These are phyloP conservation scores for Leishmania guyanensis DNA, from an alignment of 208 protist genomes.

Conservation along the genomic window DNA sequence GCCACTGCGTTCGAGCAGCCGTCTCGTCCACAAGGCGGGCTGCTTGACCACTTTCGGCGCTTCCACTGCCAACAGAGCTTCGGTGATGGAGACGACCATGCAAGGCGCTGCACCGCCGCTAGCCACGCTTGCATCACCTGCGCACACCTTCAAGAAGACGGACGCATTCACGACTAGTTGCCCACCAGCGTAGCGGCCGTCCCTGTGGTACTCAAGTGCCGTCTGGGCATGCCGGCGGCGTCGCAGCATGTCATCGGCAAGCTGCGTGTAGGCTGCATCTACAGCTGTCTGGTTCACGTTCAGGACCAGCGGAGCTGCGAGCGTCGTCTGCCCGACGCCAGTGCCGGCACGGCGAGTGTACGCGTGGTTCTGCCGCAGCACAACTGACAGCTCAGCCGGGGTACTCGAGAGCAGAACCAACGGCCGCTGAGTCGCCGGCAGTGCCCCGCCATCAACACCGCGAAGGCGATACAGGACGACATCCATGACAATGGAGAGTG, in stretches of 20 bases:
- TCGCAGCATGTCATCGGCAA: conserved; percentile 69
- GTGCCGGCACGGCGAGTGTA: neutral
- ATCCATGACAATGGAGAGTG: conserved; percentile 51
- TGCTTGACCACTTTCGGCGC: conserved; percentile 21
- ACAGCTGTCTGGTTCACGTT: conserved; percentile 44
- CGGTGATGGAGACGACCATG: conserved; percentile 74
- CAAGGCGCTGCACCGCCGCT: conserved; percentile 26
- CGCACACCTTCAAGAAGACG: conserved; percentile 75
- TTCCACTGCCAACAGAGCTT: conserved; percentile 77
- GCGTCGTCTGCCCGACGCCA: neutral
- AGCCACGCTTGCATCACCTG: conserved; percentile 11
- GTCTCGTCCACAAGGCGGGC: conserved; percentile 20
- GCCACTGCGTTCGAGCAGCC: conserved; percentile 13
- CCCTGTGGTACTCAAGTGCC: conserved; percentile 57
- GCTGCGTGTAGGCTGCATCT: conserved; percentile 59
- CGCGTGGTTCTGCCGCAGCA: conserved; percentile 31
- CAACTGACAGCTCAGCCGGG: conserved; percentile 31
- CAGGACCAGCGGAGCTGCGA: conserved; percentile 35
- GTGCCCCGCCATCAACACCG: conserved; percentile 51
- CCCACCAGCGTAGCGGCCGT: conserved; percentile 40
- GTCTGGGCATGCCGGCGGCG: conserved; percentile 46
- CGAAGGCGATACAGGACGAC: conserved; percentile 69
- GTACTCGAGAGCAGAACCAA: conserved; percentile 57
- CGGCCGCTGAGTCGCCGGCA: conserved; percentile 53
- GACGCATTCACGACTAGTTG: conserved; percentile 74